Conservation (phyloP, 208 protist species). For the Leishmania mexicana region DNA sequence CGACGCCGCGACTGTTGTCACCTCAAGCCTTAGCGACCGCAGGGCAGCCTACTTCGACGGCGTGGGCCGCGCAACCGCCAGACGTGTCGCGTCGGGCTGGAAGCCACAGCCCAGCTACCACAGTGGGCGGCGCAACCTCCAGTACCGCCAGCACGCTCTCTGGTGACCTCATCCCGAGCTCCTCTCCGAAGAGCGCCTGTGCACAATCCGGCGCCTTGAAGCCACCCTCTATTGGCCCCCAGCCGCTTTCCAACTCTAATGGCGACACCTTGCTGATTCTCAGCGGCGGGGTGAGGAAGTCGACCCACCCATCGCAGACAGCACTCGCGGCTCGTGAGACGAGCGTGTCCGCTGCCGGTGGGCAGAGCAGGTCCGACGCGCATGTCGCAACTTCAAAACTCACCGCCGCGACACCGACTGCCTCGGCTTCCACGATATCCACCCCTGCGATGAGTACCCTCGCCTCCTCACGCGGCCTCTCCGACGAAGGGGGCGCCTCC, state of each 20-base stretch:
- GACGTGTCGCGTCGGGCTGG: background rate
- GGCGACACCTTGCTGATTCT: background rate
- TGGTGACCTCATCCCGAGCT: background rate
- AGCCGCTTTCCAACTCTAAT: background rate
- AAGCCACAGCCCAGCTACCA: background rate
- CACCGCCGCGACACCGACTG: background rate
- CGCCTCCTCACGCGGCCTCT: background rate
- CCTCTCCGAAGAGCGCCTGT: background rate
- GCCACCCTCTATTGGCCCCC: background rate
- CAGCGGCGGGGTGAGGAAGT: background rate
- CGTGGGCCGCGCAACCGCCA: background rate
- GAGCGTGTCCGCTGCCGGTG: background rate
- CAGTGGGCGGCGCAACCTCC: background rate
- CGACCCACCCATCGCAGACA: background rate
- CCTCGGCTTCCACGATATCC: background rate
- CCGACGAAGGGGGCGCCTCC: background rate
- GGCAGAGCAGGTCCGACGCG: background rate
- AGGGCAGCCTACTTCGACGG: background rate
- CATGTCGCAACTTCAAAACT: background rate
- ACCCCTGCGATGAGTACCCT: background rate
- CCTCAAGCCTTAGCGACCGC: background rate
- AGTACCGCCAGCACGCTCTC: background rate
- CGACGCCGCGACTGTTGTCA: background rate
- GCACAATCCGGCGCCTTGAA: background rate
- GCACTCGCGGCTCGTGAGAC: background rate